These are phyloP conservation scores for Pulveroboletus sp. DNA, from an alignment of 1,284 basidiomycete species.

Conservation along the genomic window DNA sequence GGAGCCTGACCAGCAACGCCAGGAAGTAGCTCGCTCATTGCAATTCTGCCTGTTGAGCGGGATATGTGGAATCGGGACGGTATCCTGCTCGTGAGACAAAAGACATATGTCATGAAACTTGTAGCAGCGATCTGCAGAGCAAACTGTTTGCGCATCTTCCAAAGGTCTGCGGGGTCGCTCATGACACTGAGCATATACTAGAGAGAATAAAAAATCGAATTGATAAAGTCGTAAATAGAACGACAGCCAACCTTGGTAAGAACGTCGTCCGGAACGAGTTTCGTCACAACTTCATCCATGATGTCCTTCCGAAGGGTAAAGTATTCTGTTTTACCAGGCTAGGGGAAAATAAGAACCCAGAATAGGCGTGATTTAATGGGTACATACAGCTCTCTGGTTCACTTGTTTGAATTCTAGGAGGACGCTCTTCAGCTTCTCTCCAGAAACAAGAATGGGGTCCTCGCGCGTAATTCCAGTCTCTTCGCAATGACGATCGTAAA, in stretches of 20 bases:
- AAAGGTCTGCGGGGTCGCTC: conserved; percentile 83
- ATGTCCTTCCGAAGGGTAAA: conserved; percentile 82
- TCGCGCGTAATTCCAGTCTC: conserved; percentile 79
- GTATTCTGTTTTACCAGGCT: conserved; percentile 69
- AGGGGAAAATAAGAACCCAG: conserved; percentile 6
- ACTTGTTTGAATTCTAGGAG: conserved; percentile 56
- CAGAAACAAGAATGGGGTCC: conserved; percentile 82
- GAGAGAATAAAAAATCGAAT: conserved; percentile 7
- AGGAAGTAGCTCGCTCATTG: conserved; percentile 88
- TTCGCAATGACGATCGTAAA: conserved; percentile 90
- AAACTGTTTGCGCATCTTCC: conserved; percentile 98
- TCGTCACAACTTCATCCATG: conserved; percentile 85
- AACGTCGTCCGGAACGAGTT: conserved; percentile 90
- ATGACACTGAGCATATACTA: conserved; percentile 92
- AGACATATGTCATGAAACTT: conserved; percentile 91
- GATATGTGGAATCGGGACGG: conserved; percentile 89
- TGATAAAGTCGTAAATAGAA: not conserved
- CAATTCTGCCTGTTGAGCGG: conserved; percentile 83
- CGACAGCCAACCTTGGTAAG: conserved; percentile 67
- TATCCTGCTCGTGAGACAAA: conserved; percentile 81
- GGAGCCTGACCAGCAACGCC: conserved; percentile 57
- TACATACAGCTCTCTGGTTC: conserved; percentile 47
- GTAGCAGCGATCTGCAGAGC: conserved; percentile 85
- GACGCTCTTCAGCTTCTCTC: conserved; percentile 78
- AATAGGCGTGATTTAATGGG: conserved; percentile 7